Base-by-base conservation (phyloP, 768 basidiomycete species). In the Lactarius evosmus region DNA sequence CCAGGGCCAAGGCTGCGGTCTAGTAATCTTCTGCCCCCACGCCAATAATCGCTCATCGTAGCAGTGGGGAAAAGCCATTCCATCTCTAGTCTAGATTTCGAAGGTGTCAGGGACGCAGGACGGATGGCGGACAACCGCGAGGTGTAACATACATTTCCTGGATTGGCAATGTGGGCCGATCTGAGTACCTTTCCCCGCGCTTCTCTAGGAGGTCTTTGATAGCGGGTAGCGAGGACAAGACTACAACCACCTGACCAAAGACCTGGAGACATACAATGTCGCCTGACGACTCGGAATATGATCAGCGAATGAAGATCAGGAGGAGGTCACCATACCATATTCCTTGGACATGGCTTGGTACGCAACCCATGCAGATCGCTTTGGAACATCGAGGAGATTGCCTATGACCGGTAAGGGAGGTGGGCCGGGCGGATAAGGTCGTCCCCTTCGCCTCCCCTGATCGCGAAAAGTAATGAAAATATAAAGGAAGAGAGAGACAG, bases 191-290 rank as follows among this genome's bases (percentile, higher is more conserved):
- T 22, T 54, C 52, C 5, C 64, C 60, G 6, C 60, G 59, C 32
- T 52, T 65, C 30, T 65, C 64, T 1, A 65, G 60, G 0, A 66
- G 34, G 19, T 66, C 65, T 19, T 56, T 66, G 27, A 62, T 12
- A 3, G 60, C 40, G 0, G 49, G 12, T 16, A 25, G 25, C 0
- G 60, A 56, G 22, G 19, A 32, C 46, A 62, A 36, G 12, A 66
- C 56, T 11, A 66, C 27, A 7, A 62, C n/a, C 11, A 53, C 51
- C 12, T 66, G 54, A 7, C 60, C 60, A 19, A 62, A 50, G 8
- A 62, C 22, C 3, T 38, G 50, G 33, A 66, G 33, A 19, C 30
- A 65, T 17, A 58, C n/a, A 6, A 66, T 44, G 29, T 66, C 65
- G 49, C 65, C 65, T 66, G 44, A 16, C 16, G 7, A 29, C 12